Base-by-base conservation (phyloP, 2,329 filamentous ascomycete genomes). In the Torrubiella hemipterigena region DNA sequence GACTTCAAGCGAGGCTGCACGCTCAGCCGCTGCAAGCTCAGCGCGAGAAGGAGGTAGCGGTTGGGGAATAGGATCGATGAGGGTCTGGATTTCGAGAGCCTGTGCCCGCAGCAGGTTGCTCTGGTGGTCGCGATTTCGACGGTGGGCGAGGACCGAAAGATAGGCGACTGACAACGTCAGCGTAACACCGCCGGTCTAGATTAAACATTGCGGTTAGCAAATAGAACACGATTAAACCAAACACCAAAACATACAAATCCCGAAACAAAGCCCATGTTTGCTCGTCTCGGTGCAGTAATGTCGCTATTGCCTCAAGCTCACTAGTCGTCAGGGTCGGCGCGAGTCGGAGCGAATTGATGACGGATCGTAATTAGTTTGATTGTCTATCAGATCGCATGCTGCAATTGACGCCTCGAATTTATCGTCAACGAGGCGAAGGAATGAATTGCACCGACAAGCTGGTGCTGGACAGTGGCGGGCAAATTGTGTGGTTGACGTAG, bases 91-190 rank as follows among this genome's bases (percentile, higher is more conserved):
- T 20, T 69, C 55, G 40, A 62, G 57, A 29, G 68, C 62, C 45
- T 78, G 73, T 23, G 67, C 58, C 43, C 70, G 71, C 7, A 80
- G 61, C 35, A 65, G 45, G 39, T 65, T 61, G 43, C 65, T 61
- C 50, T 78, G 74, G 16, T 60, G 51, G 45, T 71, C 62, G 43
- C 81, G 77, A 50, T 72, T 80, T 39, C 72, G 71, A 44, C 77
- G 72, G 58, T 87, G 81, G 14, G 78, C 62, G 47, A 79, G 68
- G 20, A 83, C 59, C 29, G 77, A 74, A 33, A 87, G 65, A 56
- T 85, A 87, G 45, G 82, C 71, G 37, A 81, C 49, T 26, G 76
- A 77, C 37, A 83, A 72, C 29, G 81, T 86, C 38, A 89, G 63
- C 41, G 81, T 80, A 34, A 84, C 72, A 42, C 82, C 81, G 48